Evolutionary conservation across 805 yeast species (phyloP).

Genomic region (Blastobotrys chiropterorum): DNA sequence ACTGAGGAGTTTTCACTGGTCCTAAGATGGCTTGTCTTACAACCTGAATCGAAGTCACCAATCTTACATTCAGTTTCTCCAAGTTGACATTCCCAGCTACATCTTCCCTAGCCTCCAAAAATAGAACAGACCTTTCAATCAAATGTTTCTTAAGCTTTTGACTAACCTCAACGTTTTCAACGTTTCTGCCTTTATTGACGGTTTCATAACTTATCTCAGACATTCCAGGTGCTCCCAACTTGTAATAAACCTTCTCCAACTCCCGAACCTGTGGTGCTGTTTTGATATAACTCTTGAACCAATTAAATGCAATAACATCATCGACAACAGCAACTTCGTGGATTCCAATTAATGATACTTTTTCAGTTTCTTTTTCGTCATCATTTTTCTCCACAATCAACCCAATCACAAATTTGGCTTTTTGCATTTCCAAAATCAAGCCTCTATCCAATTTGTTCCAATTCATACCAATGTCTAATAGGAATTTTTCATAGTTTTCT

Average conservation of each 20-base stretch:
- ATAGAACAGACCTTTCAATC: constrained; percentile 29
- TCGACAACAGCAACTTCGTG: constrained; percentile 31
- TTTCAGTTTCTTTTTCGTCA: constrained; percentile 15
- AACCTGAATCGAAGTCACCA: constrained; percentile 24
- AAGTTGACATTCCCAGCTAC: constrained; percentile 6
- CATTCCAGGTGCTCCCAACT: constrained; percentile 28
- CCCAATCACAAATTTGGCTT: constrained; percentile 27
- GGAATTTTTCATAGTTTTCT: constrained; percentile 21
- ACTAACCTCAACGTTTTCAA: constrained; percentile 9
- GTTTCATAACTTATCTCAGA: constrained; percentile 25
- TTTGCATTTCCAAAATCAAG: constrained; percentile 22
- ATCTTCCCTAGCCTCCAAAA: constrained; percentile 26
- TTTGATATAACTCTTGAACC: constrained; percentile 27
- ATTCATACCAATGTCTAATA: constrained; percentile 17
- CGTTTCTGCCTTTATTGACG: constrained; percentile 22
- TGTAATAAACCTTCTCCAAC: constrained; percentile 28
- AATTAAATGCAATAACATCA: constrained; percentile 32
- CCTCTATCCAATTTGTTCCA: constrained; percentile 19
- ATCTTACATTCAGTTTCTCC: constrained; percentile 16
- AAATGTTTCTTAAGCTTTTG: constrained; percentile 21
- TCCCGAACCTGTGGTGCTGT: constrained; percentile 31
- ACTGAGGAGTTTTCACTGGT: constrained; percentile 17
- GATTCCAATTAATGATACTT: constrained; percentile 24
- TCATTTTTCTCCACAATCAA: constrained; percentile 16
- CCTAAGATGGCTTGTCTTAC: constrained; percentile 17